phyloP scores from a whole-genome alignment of 2,329 filamentous ascomycete species.

The Trichocomaceae sp. region DNA sequence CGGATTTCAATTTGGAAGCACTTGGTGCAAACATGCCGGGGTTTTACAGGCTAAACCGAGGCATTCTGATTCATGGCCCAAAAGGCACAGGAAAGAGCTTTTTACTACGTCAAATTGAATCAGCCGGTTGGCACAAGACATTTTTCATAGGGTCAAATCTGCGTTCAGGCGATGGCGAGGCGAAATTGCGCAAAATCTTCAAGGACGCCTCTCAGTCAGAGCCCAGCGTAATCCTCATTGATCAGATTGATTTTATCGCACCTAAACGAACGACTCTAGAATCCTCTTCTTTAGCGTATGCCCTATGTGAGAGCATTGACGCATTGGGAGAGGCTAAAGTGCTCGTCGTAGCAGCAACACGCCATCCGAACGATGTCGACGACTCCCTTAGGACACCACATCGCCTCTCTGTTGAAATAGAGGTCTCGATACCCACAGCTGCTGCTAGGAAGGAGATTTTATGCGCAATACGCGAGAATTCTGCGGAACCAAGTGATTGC shows the following conservation, averaged over 20 bases:
- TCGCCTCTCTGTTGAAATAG: conserved; percentile 62
- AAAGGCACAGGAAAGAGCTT: conserved; percentile 79
- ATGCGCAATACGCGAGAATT: conserved; percentile 49
- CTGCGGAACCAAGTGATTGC: conserved; percentile 44
- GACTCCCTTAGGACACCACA: conserved; percentile 57
- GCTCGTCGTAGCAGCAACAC: conserved; percentile 67
- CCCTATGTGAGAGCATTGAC: conserved; percentile 38
- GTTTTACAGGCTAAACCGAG: conserved; percentile 44
- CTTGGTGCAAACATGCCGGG: conserved; percentile 31
- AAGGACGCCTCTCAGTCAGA: conserved; percentile 60
- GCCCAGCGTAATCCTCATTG: conserved; percentile 73
- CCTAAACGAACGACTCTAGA: conserved; percentile 47
- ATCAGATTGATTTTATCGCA: conserved; percentile 66
- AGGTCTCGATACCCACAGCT: conserved; percentile 70
- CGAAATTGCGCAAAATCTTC: conserved; percentile 61
- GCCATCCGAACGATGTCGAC: conserved; percentile 67
- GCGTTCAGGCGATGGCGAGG: conserved; percentile 38
- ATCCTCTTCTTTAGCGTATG: conserved; percentile 29
- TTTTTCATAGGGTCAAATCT: conserved; percentile 41
- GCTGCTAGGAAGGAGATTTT: conserved; percentile 68
- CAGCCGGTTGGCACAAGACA: conserved; percentile 63
- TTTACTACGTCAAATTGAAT: conserved; percentile 61
- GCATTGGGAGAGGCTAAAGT: conserved; percentile 47
- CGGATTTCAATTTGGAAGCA: conserved; percentile 43
- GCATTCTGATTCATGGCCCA: conserved; percentile 71